phyloP scores from a whole-genome alignment of 163 green algal species.

The Trebouxia gelatinosa region DNA sequence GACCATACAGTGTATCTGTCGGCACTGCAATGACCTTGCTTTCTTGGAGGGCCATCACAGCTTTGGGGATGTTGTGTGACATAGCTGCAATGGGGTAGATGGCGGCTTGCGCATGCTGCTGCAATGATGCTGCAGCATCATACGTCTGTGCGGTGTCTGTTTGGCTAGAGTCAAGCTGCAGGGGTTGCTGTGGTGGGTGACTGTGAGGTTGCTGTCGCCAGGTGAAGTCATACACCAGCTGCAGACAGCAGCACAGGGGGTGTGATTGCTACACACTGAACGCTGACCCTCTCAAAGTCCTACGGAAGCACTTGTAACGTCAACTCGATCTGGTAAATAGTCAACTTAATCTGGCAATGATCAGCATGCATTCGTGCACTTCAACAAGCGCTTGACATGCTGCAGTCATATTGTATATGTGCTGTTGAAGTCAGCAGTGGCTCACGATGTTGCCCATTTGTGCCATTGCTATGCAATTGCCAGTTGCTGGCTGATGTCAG shows the following conservation, averaged over 20 bases:
- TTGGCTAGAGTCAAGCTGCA: neutral
- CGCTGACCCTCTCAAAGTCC: too few species aligned
- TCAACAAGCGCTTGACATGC: too few species aligned
- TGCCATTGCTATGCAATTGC: too few species aligned
- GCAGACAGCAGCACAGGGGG: neutral
- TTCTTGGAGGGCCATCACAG: conserved; percentile 36
- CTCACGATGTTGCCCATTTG: too few species aligned
- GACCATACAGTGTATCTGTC: conserved; percentile 75
- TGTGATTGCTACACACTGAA: neutral
- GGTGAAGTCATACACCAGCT: neutral
- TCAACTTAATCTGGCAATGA: too few species aligned
- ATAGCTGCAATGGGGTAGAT: conserved; percentile 25
- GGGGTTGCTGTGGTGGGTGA: neutral
- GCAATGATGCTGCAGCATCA: neutral
- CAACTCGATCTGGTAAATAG: too few species aligned
- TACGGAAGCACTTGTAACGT: too few species aligned
- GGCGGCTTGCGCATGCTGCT: neutral
- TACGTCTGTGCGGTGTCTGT: neutral
- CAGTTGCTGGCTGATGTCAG: too few species aligned
- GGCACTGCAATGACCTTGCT: conserved; percentile 55
- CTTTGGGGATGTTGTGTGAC: neutral
- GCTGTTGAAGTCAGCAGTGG: too few species aligned
- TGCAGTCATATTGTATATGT: too few species aligned
- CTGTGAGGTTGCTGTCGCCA: neutral
- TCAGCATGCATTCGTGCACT: too few species aligned